Base-by-base conservation (phyloP, 257 asterid species). In the Scutellaria minor region DNA sequence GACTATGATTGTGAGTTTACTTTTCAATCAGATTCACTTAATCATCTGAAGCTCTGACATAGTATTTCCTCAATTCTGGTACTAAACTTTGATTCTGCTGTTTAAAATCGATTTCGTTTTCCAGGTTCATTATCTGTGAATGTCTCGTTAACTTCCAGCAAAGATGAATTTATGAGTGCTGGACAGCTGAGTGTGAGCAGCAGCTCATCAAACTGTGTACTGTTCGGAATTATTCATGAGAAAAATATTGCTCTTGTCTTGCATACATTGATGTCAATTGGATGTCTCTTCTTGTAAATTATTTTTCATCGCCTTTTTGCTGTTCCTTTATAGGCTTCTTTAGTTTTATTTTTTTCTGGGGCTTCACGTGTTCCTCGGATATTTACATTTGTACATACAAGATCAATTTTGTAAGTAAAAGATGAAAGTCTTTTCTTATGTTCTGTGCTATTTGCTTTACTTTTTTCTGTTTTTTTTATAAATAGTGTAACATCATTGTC, bases 81-180 rank as follows among this genome's bases (percentile, higher is more conserved):
- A 31, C 11, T 12, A 4, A 41, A 24, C 18, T 60, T 53, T 15
- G 70, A 51, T 42, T 70, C 8, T 54, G 48, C 62, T 22, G 42
- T 35, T 37, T 7, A 15, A 56, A 54, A 61, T 3, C 35, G 40
- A 7, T 64, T 12, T 12, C 39, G 46, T 45, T 66, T 73, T 52
- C 71, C 84, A 93, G 98, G 98, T 80, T 93, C 97, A 12, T 78
- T 81, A 59, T 80, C 96, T 6, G 97, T 93, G 64, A 89, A 91
- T 68, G 98, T 91, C 60, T 93, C 96, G 1, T 65, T 89, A 75
- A 80, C 96, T 64, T 87, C 93, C 61, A 83, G 92, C 56, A 90
- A 87, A 85, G 97, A 88, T 61, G 95, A 90, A 70, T 89, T 66
- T 64, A 66, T 84, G 80, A 89, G 87, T 50, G 88, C 89, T 6